These are phyloP conservation scores for Tulasnella sp. DNA, from an alignment of 768 basidiomycete genomes.

Conservation along the genomic window DNA sequence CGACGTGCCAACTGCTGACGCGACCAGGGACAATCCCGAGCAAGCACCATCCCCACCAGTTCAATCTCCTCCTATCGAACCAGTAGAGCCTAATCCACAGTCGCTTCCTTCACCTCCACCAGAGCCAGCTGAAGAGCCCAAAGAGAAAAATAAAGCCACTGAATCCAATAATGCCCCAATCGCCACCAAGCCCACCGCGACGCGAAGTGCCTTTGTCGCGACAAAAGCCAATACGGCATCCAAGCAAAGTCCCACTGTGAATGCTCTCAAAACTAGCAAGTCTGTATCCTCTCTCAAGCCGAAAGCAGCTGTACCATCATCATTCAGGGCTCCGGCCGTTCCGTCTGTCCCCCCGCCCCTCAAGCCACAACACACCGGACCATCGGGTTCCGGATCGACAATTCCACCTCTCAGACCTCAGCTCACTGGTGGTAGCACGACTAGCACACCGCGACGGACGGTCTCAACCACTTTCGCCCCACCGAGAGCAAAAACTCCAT, in stretches of 20 bases:
- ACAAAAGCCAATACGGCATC: too few relatives aligned
- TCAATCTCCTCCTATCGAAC: slow-evolving; percentile 19
- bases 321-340: too few relatives aligned
- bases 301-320: slow-evolving; percentile 5
- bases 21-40: slow-evolving; percentile 75
- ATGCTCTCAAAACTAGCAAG: background rate
- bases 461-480: slow-evolving; percentile 19
- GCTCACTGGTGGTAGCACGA: slow-evolving; percentile 33
- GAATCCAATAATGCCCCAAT: slow-evolving; percentile 19
- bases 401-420: slow-evolving; percentile 24
- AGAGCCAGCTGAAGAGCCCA: slow-evolving; percentile 4
- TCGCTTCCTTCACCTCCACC: slow-evolving; percentile 15
- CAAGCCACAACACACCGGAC: background rate
- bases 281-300: background rate
- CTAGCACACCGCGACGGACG: slow-evolving; percentile 24
- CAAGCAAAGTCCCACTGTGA: slow-evolving; percentile 7
- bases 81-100: slow-evolving; percentile 12
- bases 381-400: background rate
- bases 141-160: slow-evolving; percentile 3
- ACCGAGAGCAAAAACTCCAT: slow-evolving; percentile 3
- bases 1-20: background rate
- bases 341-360: too few relatives aligned
- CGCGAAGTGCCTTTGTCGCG: too few relatives aligned
- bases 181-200: too few relatives aligned
- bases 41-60: slow-evolving; percentile 27